phyloP scores from a whole-genome alignment of 177 flowering plant species.

The Vitis hybrid region DNA sequence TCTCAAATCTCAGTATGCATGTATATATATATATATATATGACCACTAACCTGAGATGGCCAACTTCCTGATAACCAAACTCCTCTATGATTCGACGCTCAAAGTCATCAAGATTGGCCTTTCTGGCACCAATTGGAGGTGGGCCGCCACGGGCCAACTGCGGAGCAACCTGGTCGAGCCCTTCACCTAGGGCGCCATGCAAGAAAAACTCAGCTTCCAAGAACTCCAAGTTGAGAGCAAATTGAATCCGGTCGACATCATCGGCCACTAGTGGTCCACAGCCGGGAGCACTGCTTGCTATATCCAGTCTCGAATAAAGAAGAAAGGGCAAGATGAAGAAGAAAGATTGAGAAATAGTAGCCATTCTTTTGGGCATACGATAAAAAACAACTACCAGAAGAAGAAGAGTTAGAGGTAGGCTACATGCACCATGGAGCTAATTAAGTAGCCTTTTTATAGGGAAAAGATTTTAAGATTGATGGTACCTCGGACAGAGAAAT shows the following conservation, averaged over 20 bases:
- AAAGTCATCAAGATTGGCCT: constrained; percentile 25
- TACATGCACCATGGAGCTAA: too few species aligned
- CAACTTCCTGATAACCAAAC: constrained; percentile 33
- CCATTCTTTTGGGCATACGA: too few species aligned
- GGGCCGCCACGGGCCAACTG: constrained; percentile 23
- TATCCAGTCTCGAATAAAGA: too few species aligned
- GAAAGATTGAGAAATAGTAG: not conserved
- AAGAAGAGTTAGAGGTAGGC: too few species aligned
- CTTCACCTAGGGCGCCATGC: constrained; percentile 20
- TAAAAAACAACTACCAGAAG: too few species aligned
- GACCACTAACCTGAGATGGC: constrained; percentile 26
- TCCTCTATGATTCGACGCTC: constrained; percentile 17
- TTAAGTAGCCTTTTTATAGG: too few species aligned
- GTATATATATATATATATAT: too few species aligned
- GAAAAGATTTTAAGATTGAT: too few species aligned
- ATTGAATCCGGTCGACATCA: constrained; percentile 17
- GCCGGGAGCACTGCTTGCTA: too few species aligned
- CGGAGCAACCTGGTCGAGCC: constrained; percentile 24
- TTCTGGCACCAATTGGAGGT: constrained; percentile 27
- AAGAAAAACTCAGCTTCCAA: constrained; percentile 34
- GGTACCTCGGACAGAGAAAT: too few species aligned
- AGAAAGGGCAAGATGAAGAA: not conserved
- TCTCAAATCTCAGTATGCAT: too few species aligned
- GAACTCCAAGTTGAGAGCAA: constrained; percentile 34
- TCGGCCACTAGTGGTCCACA: constrained; percentile 3